phyloP scores from a whole-genome alignment of 2,329 filamentous ascomycete genomes.

The Aspergillus hortae region DNA sequence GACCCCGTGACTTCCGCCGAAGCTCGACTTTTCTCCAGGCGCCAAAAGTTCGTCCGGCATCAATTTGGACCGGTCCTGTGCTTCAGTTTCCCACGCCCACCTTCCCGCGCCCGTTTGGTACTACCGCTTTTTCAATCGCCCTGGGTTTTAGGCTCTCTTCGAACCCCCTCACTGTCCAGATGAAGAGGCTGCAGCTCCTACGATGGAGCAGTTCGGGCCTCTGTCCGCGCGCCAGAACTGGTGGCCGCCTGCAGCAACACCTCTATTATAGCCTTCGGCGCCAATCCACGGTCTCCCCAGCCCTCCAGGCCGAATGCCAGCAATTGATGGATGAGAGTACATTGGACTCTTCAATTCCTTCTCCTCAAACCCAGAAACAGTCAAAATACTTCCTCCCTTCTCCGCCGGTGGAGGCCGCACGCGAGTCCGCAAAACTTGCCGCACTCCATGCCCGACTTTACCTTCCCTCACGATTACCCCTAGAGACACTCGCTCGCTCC shows the following conservation, averaged over 20 bases:
- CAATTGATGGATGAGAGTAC: conserved; percentile 25
- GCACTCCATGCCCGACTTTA: conserved; percentile 87
- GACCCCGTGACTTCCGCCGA: conserved; percentile 37
- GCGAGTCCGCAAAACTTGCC: conserved; percentile 79
- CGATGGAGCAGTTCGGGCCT: conserved; percentile 51
- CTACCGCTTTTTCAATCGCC: conserved; percentile 1
- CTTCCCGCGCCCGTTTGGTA: conserved; percentile 11
- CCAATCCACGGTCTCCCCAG: conserved; percentile 40
- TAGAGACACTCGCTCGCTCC: conserved; percentile 80
- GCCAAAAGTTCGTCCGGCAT: conserved; percentile 19
- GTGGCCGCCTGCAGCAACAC: conserved; percentile 35
- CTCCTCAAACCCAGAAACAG: conserved; percentile 27
- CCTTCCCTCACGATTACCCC: conserved; percentile 74
- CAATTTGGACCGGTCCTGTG: not conserved
- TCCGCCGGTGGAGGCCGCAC: conserved; percentile 64
- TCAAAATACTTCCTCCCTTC: conserved; percentile 58
- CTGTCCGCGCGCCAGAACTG: conserved; percentile 45
- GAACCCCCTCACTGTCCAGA: conserved; percentile 29
- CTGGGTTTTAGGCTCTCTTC: not conserved
- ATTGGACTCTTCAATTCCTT: conserved; percentile 18
- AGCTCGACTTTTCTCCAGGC: conserved; percentile 36
- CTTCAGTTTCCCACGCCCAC: conserved; percentile 12
- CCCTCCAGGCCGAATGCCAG: conserved; percentile 24
- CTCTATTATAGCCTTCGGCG: conserved; percentile 34
- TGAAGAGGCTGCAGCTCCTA: conserved; percentile 51